Percentiles rank a stretch among this genome's conserved stretches.
phyloP scores from a whole-genome alignment of 2,329 filamentous ascomycete species.

The Trichoderma oligosporum region DNA sequence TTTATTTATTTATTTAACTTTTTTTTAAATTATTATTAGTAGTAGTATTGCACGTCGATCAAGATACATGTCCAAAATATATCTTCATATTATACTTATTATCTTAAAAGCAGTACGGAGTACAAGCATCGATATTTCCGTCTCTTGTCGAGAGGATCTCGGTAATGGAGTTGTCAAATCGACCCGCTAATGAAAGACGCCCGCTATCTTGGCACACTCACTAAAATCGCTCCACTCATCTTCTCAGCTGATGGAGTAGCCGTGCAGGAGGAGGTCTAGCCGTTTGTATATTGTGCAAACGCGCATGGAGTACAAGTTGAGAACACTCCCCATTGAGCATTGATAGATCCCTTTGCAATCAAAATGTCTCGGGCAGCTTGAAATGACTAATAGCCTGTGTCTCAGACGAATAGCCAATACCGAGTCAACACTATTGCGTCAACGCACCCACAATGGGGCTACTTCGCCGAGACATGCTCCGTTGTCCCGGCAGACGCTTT shows the following conservation, averaged over 20 bases:
- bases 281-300: neutral
- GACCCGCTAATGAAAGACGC: neutral
- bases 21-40: no score
- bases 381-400: slow-evolving; percentile 3
- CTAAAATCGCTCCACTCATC: slow-evolving; percentile 17
- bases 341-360: no score
- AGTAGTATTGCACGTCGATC: no score
- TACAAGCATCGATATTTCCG: no score
- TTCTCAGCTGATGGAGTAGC: no score
- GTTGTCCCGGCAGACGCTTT: neutral
- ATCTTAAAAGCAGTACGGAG: no score
- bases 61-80: no score
- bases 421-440: neutral
- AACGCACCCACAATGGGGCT: neutral
- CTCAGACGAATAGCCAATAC: neutral
- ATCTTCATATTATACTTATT: no score
- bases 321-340: no score
- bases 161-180: neutral
- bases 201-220: neutral
- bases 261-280: slow-evolving; percentile 6
- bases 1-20: no score
- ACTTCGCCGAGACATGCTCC: slow-evolving; percentile 5
- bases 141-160: neutral
- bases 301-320: neutral
- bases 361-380: slow-evolving; percentile 7